These are phyloP conservation scores for Zygosaccharomyces kombuchaensis DNA, from an alignment of 805 yeast genomes.

Conservation along the genomic window DNA sequence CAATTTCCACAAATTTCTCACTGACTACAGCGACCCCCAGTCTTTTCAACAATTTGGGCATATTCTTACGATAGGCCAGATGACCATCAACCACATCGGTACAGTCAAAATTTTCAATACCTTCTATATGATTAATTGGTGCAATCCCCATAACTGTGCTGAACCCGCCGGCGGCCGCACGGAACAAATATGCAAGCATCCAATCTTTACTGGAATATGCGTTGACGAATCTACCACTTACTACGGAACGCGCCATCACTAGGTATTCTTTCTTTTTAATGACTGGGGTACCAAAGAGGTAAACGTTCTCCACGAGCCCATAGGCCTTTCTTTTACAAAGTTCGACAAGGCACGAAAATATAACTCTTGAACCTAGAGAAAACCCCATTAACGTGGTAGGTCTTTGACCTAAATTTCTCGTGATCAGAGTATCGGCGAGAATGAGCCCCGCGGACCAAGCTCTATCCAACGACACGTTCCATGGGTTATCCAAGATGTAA, in stretches of 20 bases:
- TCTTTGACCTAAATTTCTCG: conserved; percentile 84
- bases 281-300: conserved; percentile 82
- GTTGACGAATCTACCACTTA: conserved; percentile 83
- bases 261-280: conserved; percentile 75
- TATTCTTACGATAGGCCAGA: conserved; percentile 93
- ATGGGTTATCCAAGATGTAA: conserved; percentile 89
- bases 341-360: conserved; percentile 83
- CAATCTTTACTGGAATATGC: conserved; percentile 92
- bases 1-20: conserved; percentile 93
- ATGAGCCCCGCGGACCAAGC: conserved; percentile 96
- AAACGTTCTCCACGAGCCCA: conserved; percentile 87
- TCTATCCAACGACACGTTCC: conserved; percentile 95
- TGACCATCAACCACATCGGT: conserved; percentile 89
- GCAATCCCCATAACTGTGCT: conserved; percentile 89
- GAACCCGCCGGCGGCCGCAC: conserved; percentile 94
- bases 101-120: conserved; percentile 81
- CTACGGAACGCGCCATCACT: conserved; percentile 74
- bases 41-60: conserved; percentile 70
- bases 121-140: conserved; percentile 57
- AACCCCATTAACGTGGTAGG: conserved; percentile 93
- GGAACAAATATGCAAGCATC: conserved; percentile 89
- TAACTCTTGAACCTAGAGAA: conserved; percentile 87
- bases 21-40: conserved; percentile 77
- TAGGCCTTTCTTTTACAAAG: conserved; percentile 79
- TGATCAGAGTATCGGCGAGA: conserved; percentile 82